A percentile compares a stretch with the other conserved stretches of the same genome.
Evolutionary conservation across 1,284 basidiomycete genomes (phyloP).

Genomic region (Leccinum proliferum): DNA sequence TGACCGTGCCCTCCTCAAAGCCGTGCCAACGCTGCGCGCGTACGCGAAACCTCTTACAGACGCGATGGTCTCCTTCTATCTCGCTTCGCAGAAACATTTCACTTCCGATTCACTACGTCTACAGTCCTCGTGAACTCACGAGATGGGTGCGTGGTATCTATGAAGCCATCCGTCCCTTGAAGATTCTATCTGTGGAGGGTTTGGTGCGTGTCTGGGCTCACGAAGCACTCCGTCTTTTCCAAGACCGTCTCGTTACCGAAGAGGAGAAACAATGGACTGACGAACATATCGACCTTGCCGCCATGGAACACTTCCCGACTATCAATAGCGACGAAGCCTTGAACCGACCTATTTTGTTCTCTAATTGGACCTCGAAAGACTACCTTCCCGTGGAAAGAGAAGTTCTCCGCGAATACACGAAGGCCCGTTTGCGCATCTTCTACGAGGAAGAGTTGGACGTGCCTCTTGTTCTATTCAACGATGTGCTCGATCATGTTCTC

Average conservation of each 20-base stretch:
- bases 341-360: slow-evolving; percentile 89
- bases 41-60: slow-evolving; percentile 95
- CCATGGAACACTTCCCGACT: slow-evolving; percentile 88
- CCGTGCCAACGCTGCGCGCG: slow-evolving; percentile 88
- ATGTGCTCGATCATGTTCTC: slow-evolving; percentile 95
- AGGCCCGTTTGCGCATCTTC: slow-evolving; percentile 91
- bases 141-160: slow-evolving; percentile 98
- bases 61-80: slow-evolving; percentile 97
- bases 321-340: slow-evolving; percentile 84
- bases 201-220: slow-evolving; percentile 98
- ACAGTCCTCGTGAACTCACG: slow-evolving; percentile 98
- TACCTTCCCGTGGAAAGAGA: slow-evolving; percentile 96
- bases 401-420: slow-evolving; percentile 91
- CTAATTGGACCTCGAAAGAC: slow-evolving; percentile 99
- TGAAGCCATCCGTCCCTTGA: slow-evolving; percentile 91
- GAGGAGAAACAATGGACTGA: slow-evolving; percentile 96
- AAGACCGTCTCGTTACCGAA: slow-evolving; percentile 92
- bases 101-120: slow-evolving; percentile 98
- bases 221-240: slow-evolving; percentile 95
- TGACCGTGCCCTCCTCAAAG: slow-evolving; percentile 94
- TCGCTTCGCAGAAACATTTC: slow-evolving; percentile 91
- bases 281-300: slow-evolving; percentile 82
- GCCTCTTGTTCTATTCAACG: slow-evolving; percentile 97
- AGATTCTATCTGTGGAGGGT: slow-evolving; percentile 88
- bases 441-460: slow-evolving; percentile 99